Percentiles rank a stretch among this genome's conserved stretches.
Conservation (phyloP, 2,329 filamentous ascomycete genomes). For the Pezicula carpinea region DNA sequence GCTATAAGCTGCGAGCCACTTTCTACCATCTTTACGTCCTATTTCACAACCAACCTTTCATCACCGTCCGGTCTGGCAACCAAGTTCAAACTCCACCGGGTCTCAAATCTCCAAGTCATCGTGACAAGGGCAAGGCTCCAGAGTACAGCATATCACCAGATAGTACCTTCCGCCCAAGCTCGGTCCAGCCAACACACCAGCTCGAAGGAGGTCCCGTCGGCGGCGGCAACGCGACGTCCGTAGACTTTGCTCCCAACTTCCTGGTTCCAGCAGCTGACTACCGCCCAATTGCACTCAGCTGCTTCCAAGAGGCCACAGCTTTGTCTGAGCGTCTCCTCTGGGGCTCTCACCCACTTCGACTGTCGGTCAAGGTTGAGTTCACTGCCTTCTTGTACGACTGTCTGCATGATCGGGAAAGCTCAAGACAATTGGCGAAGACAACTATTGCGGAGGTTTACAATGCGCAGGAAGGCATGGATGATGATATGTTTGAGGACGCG, state of each 20-base stretch:
- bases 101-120: slow-evolving; percentile 25
- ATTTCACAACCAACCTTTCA: slow-evolving; percentile 84
- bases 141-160: slow-evolving; percentile 15
- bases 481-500: slow-evolving; percentile 91
- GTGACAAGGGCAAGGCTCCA: slow-evolving; percentile 25
- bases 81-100: slow-evolving; percentile 35
- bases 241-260: slow-evolving; percentile 59
- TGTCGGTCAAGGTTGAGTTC: slow-evolving; percentile 90
- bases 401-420: slow-evolving; percentile 72
- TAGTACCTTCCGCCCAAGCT: slow-evolving; percentile 21
- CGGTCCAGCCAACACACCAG: slow-evolving; percentile 28
- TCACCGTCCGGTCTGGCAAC: slow-evolving; percentile 33
- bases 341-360: slow-evolving; percentile 81
- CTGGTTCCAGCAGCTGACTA: slow-evolving; percentile 77
- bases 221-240: slow-evolving; percentile 27
- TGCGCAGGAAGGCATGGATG: slow-evolving; percentile 86
- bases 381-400: slow-evolving; percentile 93
- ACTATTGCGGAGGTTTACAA: slow-evolving; percentile 90
- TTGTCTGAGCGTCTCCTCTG: slow-evolving; percentile 74
- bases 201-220: slow-evolving; percentile 41
- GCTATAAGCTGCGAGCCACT: slow-evolving; percentile 86
- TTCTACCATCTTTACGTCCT: slow-evolving; percentile 97
- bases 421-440: slow-evolving; percentile 70
- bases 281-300: slow-evolving; percentile 72
- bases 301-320: slow-evolving; percentile 72